phyloP scores from a whole-genome alignment of 2,329 filamentous ascomycete genomes.

The Hyphodiscus sp. region DNA sequence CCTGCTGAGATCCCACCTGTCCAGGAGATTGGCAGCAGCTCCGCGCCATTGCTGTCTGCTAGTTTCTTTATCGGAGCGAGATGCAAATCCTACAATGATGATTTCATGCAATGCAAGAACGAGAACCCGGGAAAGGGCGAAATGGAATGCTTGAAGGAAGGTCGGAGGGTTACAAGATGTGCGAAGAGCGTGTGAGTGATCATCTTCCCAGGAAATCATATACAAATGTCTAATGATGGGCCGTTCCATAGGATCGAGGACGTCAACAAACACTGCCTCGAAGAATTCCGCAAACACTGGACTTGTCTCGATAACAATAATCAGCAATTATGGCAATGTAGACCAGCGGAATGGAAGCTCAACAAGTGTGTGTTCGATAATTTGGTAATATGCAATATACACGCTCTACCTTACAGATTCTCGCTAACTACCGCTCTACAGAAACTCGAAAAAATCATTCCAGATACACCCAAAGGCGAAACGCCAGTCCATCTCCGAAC shows the following conservation, averaged over 20 bases:
- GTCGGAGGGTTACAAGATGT: constrained; percentile 91
- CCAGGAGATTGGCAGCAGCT: constrained; percentile 87
- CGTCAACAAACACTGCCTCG: constrained; percentile 89
- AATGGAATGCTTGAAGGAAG: constrained; percentile 92
- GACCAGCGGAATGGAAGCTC: constrained; percentile 77
- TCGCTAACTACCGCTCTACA: constrained; percentile 30
- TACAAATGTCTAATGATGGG: constrained; percentile 5
- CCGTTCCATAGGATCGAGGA: constrained; percentile 66
- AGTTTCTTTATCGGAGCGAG: constrained; percentile 96
- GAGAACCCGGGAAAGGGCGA: constrained; percentile 88
- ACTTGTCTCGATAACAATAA: constrained; percentile 95
- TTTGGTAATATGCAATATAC: constrained; percentile 54
- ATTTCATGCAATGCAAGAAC: constrained; percentile 99
- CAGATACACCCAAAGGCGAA: constrained; percentile 62
- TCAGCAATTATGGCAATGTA: constrained; percentile 95
- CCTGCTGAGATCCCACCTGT: constrained; percentile 88
- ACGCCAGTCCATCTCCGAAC: constrained; percentile 69
- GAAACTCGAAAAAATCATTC: constrained; percentile 78
- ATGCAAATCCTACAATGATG: constrained; percentile 94
- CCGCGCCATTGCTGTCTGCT: constrained; percentile 84
- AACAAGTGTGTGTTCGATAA: constrained; percentile 97
- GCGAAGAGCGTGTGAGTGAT: constrained; percentile 84
- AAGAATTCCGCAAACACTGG: constrained; percentile 91
- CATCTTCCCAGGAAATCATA: neutral
- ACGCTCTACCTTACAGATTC: too few relatives aligned